Evolutionary conservation across 441 rosid genomes (phyloP), one percentile per base, ranked within the genome.

Genomic region (Populus tomentosa): DNA sequence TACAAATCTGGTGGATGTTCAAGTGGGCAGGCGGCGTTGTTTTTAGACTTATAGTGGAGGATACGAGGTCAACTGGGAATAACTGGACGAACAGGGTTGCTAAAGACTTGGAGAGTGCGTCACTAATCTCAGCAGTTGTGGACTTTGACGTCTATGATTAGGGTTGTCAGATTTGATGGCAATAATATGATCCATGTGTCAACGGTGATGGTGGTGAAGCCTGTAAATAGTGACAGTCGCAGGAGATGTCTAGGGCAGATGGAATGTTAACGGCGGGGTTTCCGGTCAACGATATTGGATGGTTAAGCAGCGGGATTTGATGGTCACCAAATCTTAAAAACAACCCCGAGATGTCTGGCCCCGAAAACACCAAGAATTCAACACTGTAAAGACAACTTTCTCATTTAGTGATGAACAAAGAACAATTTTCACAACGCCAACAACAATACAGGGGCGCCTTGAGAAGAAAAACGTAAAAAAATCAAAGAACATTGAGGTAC

Each of bases 361-460:
- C 72, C 50, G 21, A 40, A 5, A 28, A 0, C 3, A 28, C 3
- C 0, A 28, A 28, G 30, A 28, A 28, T 28, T 28, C 30, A 35
- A 35, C 36, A 6, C 36, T 35, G 62, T 56, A 40, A 20, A 16
- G 59, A 62, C 69, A 10, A 20, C 13, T 32, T 75, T 70, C 21
- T n/a, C 64, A 77, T 38, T 70, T 63, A 53, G 71, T 8, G 63
- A 64, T 64, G 20, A 75, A 67, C 71, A 64, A 13, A 42, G 46
- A 63, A 77, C 26, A 62, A 23, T 46, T 73, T 77, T 70, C 62
- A 42, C 76, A 73, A 21, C 67, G 36, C 75, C 72, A 71, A 11
- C 66, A 71, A 26, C 68, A 50, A 68, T 80, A 33, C 69, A 86
- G 83, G 75, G 71, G 11, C 30, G 40, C 67, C 71, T 50, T 53